Evolutionary conservation across 768 basidiomycete species (phyloP).

Genomic region (Boletus sp.): DNA sequence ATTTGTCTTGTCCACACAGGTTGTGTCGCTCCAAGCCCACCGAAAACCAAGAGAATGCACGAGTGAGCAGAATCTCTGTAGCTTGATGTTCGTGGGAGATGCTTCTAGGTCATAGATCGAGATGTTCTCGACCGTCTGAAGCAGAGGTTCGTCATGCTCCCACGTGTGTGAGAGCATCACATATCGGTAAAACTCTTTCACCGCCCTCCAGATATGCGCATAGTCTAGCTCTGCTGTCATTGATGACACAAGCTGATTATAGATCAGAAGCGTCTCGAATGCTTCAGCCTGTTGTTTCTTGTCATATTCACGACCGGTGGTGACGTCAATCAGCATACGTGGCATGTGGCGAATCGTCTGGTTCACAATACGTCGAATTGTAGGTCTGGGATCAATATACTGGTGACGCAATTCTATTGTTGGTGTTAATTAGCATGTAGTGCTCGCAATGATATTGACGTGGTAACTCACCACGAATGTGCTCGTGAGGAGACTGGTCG

Average conservation of each 20-base stretch:
- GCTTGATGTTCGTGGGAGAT: not conserved
- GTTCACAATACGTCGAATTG: too few relatives aligned
- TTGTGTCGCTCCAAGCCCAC: conserved; percentile 5
- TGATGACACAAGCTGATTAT: not conserved
- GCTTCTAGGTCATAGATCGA: too few relatives aligned
- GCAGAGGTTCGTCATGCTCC: not conserved
- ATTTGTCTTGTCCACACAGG: conserved; percentile 3
- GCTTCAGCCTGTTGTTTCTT: not conserved
- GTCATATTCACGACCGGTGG: not conserved
- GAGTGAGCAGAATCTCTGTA: not conserved
- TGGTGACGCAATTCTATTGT: not conserved
- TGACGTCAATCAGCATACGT: not conserved
- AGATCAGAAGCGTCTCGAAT: not conserved
- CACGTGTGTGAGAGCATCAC: conserved; percentile 7
- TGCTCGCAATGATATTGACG: too few relatives aligned
- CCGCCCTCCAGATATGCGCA: not conserved
- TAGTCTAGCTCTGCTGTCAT: not conserved
- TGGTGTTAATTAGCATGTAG: too few relatives aligned
- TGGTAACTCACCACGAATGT: not conserved
- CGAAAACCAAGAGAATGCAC: not conserved
- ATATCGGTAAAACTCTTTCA: not conserved
- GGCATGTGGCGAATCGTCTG: not conserved
- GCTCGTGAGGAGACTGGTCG: not conserved
- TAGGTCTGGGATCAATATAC: too few relatives aligned
- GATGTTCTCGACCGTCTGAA: not conserved